Conservation (phyloP, 192 early-diverging fungal species). For the Rhizoclosmatium globosum region DNA sequence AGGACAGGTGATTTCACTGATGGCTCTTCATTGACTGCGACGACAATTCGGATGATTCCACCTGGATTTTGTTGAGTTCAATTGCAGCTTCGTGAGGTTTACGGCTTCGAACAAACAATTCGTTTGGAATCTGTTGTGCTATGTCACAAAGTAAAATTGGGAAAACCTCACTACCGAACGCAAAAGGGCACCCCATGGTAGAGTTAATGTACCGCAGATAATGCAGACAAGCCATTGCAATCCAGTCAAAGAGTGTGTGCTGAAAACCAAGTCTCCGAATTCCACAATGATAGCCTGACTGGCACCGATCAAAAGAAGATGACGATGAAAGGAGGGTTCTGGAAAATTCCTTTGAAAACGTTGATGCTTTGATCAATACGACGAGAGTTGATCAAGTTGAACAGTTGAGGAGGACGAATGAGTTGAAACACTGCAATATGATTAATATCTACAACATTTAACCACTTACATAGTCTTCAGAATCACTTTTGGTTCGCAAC, state of each 20-base stretch:
- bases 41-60: too few relatives aligned
- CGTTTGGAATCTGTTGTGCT: slow-evolving; percentile 11
- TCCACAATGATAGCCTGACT: slow-evolving; percentile 53
- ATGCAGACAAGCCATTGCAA: slow-evolving; percentile 89
- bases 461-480: slow-evolving; percentile 63
- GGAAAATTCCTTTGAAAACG: slow-evolving; percentile 45
- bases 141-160: neutral
- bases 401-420: slow-evolving; percentile 92
- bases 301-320: slow-evolving; percentile 40
- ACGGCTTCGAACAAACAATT: neutral
- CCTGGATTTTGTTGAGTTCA: too few relatives aligned
- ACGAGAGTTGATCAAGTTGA: slow-evolving; percentile 84
- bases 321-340: slow-evolving; percentile 46
- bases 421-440: slow-evolving; percentile 84
- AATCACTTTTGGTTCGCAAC: slow-evolving; percentile 21
- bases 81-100: too few relatives aligned
- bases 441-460: slow-evolving; percentile 66
- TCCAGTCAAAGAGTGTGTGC: slow-evolving; percentile 57
- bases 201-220: slow-evolving; percentile 74
- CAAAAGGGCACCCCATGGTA: slow-evolving; percentile 86
- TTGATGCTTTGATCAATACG: slow-evolving; percentile 45
- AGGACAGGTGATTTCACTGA: too few relatives aligned
- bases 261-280: slow-evolving; percentile 42
- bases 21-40: too few relatives aligned
- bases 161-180: slow-evolving; percentile 64